These are phyloP conservation scores for Trebouxiophyceae sp. DNA, from an alignment of 163 green algal species.

Conservation along the genomic window DNA sequence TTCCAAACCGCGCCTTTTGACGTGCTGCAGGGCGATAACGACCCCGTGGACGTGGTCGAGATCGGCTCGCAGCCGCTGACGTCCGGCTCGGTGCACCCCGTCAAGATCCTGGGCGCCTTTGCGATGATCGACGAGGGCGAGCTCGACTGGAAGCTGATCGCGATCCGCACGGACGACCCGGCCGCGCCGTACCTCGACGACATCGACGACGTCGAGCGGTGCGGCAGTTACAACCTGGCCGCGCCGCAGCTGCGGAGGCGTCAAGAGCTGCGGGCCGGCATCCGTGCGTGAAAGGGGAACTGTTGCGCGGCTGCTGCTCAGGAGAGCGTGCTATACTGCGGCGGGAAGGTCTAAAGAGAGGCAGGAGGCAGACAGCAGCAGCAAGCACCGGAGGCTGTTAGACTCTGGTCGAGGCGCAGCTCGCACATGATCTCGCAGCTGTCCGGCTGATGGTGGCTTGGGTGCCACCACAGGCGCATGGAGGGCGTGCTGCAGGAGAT, in stretches of 20 bases:
- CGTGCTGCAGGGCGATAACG: slow-evolving; percentile 98
- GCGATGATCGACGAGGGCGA: slow-evolving; percentile 97
- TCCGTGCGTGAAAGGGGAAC: too few relatives aligned
- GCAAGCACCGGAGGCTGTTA: too few relatives aligned
- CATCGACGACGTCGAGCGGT: slow-evolving; percentile 96
- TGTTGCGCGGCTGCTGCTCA: too few relatives aligned
- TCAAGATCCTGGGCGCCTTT: slow-evolving; percentile 69
- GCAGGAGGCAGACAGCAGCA: too few relatives aligned
- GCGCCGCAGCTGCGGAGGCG: too few relatives aligned
- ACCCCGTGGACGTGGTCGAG: slow-evolving; percentile 99
- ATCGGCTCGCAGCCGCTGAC: slow-evolving; percentile 62
- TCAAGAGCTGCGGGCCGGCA: too few relatives aligned
- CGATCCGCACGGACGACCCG: slow-evolving; percentile 83
- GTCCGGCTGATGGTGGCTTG: neutral
- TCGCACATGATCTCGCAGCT: neutral
- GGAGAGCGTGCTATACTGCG: neutral
- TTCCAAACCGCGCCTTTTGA: too few relatives aligned
- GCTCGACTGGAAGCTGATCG: slow-evolving; percentile 98
- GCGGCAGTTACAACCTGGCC: too few relatives aligned
- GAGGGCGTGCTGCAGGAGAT: slow-evolving; percentile 13
- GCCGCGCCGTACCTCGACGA: slow-evolving; percentile 88
- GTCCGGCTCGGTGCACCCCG: slow-evolving; percentile 78
- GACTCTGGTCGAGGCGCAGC: too few relatives aligned
- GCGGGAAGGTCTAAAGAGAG: neutral
- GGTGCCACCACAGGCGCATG: slow-evolving; percentile 1